Conservation (phyloP, 257 asterid species). For the Solanum appendiculatum region DNA sequence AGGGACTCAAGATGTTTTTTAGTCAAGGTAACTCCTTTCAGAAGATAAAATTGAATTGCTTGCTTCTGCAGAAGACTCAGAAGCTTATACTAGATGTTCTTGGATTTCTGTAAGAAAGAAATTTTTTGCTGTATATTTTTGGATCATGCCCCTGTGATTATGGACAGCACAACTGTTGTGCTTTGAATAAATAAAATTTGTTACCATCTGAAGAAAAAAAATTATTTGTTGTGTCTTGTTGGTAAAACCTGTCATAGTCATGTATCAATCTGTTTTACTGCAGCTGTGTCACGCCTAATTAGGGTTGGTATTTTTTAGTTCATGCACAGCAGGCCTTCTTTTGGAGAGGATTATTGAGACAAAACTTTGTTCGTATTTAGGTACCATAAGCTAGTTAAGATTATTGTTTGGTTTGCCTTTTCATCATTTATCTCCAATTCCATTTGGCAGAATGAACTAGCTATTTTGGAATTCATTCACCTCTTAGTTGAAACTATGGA, state of each 20-base stretch:
- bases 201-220: not conserved
- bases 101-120: not conserved
- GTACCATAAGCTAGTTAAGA: not conserved
- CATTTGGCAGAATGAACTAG: constrained; percentile 81
- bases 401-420: not conserved
- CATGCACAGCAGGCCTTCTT: not conserved
- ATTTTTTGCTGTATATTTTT: not conserved
- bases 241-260: not conserved
- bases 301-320: not conserved
- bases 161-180: not conserved
- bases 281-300: not conserved
- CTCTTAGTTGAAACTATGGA: constrained; percentile 98
- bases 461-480: constrained; percentile 89
- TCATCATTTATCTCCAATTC: not conserved
- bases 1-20: not conserved
- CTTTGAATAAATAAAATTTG: not conserved
- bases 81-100: not conserved
- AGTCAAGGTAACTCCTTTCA: not conserved
- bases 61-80: not conserved
- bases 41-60: not conserved
- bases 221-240: not conserved
- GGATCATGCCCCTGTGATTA: not conserved
- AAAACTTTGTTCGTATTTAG: not conserved
- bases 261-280: not conserved
- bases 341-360: not conserved